A percentile compares a stretch with the other conserved stretches of the same genome.
These are phyloP conservation scores for Aegilops speltoides DNA, from an alignment of 176 grass and related monocot species.

Conservation along the genomic window DNA sequence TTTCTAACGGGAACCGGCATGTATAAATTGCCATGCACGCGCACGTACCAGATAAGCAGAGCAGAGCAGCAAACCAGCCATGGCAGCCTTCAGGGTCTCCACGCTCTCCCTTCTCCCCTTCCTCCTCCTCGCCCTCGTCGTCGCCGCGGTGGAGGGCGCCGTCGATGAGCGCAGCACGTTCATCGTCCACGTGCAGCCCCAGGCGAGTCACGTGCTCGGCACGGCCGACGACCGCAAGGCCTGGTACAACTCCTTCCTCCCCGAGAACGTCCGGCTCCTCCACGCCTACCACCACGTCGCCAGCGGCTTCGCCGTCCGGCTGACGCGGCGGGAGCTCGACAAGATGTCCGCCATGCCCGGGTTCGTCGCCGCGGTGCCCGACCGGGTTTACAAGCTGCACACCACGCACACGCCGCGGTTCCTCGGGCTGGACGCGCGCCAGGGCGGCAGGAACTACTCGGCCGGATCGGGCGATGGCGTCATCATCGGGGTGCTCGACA, in stretches of 20 bases:
- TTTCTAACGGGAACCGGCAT: background rate
- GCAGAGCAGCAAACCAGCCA: background rate
- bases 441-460: slow-evolving; percentile 10
- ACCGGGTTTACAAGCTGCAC: slow-evolving; percentile 26
- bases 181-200: slow-evolving; percentile 43
- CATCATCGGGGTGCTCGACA: slow-evolving; percentile 67
- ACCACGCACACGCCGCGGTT: slow-evolving; percentile 66
- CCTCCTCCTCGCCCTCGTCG: background rate
- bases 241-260: slow-evolving; percentile 49
- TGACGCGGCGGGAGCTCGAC: slow-evolving; percentile 40
- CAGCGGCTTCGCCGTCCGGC: slow-evolving; percentile 55
- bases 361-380: slow-evolving; percentile 36
- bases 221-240: slow-evolving; percentile 29
- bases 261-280: slow-evolving; percentile 27
- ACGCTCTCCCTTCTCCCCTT: background rate
- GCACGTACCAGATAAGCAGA: background rate
- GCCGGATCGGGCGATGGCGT: slow-evolving; percentile 32
- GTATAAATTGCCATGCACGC: slow-evolving; percentile 20
- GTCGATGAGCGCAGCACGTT: slow-evolving; percentile 14
- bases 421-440: slow-evolving; percentile 33
- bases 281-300: slow-evolving; percentile 61
- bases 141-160: background rate
- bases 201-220: background rate
- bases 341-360: slow-evolving; percentile 35
- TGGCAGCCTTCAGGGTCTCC: slow-evolving; percentile 9